These are phyloP conservation scores for Phaeotremella skinneri DNA, from an alignment of 768 basidiomycete genomes.

Conservation along the genomic window DNA sequence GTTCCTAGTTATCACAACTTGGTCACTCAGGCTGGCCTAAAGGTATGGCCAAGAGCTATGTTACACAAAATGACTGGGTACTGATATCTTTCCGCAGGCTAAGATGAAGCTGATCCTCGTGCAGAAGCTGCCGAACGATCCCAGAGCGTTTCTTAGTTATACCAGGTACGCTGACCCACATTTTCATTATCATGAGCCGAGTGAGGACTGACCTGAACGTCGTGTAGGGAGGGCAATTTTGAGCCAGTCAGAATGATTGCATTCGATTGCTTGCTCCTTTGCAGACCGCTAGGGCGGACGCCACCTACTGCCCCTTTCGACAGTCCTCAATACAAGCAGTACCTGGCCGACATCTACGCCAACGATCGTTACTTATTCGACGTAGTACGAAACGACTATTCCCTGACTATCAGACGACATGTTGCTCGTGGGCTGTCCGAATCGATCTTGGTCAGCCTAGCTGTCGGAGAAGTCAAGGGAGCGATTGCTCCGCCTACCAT, in stretches of 20 bases:
- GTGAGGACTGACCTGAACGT: neutral
- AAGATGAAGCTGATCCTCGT: constrained; percentile 27
- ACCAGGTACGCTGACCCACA: constrained; percentile 82
- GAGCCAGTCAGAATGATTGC: constrained; percentile 86
- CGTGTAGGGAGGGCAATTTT: constrained; percentile 84
- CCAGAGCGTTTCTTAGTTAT: constrained; percentile 69
- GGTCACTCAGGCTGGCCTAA: constrained; percentile 83
- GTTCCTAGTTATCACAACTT: constrained; percentile 93
- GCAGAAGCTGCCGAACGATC: constrained; percentile 35
- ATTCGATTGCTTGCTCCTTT: constrained; percentile 80
- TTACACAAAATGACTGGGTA: constrained; percentile 2
- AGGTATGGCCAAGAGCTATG: constrained; percentile 85
- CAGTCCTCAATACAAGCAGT: neutral
- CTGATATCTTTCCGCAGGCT: constrained; percentile 12
- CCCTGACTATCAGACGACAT: constrained; percentile 75
- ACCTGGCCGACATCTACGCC: neutral
- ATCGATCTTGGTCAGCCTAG: constrained; percentile 77
- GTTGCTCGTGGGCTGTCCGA: constrained; percentile 82
- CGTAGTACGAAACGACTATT: constrained; percentile 81
- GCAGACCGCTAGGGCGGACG: constrained; percentile 78
- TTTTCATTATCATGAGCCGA: no score
- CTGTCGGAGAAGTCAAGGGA: constrained; percentile 86
- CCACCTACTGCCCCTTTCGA: neutral
- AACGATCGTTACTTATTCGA: constrained; percentile 65
- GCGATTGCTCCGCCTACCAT: constrained; percentile 26